phyloP scores from a whole-genome alignment of 495 filamentous ascomycete species.

The Hyaloscypha variabilis region DNA sequence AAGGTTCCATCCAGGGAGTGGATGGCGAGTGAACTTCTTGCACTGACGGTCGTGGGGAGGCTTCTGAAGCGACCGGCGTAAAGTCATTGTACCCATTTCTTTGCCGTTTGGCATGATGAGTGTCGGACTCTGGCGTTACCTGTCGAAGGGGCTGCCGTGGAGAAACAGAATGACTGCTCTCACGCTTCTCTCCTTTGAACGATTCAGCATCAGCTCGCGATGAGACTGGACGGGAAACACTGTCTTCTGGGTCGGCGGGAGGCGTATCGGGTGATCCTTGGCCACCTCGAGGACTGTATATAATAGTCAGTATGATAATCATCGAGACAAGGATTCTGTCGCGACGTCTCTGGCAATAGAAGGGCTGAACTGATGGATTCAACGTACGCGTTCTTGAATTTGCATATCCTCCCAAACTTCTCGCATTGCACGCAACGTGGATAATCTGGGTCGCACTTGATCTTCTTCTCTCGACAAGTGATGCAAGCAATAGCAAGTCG shows the following conservation, averaged over 20 bases:
- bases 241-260: constrained; percentile 49
- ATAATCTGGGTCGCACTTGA: constrained; percentile 89
- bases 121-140: constrained; percentile 24
- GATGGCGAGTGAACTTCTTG: constrained; percentile 40
- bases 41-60: constrained; percentile 29
- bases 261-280: constrained; percentile 54
- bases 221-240: constrained; percentile 25
- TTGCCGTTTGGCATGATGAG: constrained; percentile 28
- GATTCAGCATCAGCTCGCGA: constrained; percentile 28
- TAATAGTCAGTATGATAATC: constrained; percentile 5
- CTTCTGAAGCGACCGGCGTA: constrained; percentile 33
- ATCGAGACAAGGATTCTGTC: constrained; percentile 1
- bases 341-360: not conserved
- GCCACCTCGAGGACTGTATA: constrained; percentile 52
- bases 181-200: constrained; percentile 25
- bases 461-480: constrained; percentile 94
- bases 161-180: constrained; percentile 27
- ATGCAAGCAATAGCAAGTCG: constrained; percentile 86
- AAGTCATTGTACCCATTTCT: constrained; percentile 30
- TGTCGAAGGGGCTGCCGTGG: constrained; percentile 25
- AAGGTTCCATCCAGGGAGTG: constrained; percentile 41
- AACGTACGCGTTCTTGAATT: constrained; percentile 86
- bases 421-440: constrained; percentile 88
- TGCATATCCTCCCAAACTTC: constrained; percentile 82
- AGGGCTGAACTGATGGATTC: not conserved